A percentile compares a stretch with the other conserved stretches of the same genome.
Conservation (phyloP, 164 flowering plant genomes). For the Magnolia changhungtana region DNA sequence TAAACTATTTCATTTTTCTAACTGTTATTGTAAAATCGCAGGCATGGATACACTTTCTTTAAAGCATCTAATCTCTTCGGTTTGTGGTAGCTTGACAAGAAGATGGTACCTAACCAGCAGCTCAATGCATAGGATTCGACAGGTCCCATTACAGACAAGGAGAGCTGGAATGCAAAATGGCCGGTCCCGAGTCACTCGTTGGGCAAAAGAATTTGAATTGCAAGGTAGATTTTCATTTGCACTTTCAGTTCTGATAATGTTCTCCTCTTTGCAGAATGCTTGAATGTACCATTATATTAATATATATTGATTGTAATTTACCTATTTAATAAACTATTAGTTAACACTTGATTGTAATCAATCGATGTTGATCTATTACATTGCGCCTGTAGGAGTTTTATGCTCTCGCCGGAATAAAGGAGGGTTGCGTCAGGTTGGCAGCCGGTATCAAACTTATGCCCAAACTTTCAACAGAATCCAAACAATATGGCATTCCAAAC, state of each 20-base stretch:
- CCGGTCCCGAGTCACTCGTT: slow-evolving; percentile 11
- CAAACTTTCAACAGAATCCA: too few species aligned
- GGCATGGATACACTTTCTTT: slow-evolving; percentile 26
- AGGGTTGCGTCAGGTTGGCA: too few species aligned
- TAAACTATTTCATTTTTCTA: background rate
- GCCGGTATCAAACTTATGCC: too few species aligned
- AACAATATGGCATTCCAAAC: too few species aligned
- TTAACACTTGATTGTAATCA: too few species aligned
- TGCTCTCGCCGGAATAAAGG: too few species aligned
- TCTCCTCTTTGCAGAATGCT: background rate
- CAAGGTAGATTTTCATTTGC: slow-evolving; percentile 27
- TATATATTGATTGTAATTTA: too few species aligned
- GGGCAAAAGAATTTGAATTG: slow-evolving; percentile 30
- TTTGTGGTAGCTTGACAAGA: slow-evolving; percentile 1
- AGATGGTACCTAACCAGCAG: slow-evolving; percentile 4
- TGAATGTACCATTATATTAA: too few species aligned
- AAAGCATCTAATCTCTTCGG: slow-evolving; percentile 20
- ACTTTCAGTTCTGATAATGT: background rate
- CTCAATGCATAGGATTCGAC: slow-evolving; percentile 6
- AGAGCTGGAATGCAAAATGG: slow-evolving; percentile 3
- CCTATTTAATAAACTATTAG: too few species aligned
- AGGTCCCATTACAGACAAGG: slow-evolving; percentile 7
- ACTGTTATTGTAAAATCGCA: background rate
- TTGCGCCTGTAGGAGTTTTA: too few species aligned
- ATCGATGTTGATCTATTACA: too few species aligned